These are phyloP conservation scores for Mycotypha africana DNA, from an alignment of 371 early-diverging fungal species.

Conservation along the genomic window DNA sequence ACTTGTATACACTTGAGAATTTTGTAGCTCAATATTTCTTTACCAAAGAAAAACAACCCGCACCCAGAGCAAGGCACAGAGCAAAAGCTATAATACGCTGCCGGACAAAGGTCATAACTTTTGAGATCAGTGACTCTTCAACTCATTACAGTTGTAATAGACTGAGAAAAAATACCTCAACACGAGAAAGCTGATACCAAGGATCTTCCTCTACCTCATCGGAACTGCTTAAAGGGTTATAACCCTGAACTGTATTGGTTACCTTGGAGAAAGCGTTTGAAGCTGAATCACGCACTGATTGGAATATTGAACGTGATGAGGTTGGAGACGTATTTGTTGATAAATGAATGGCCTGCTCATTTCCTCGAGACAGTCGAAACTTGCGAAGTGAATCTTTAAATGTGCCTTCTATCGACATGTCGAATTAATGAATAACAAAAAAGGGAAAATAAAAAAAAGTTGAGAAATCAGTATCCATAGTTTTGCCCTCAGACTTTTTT, in stretches of 20 bases:
- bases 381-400: slow-evolving; percentile 39
- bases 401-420: slow-evolving; percentile 28
- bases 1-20: neutral
- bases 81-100: slow-evolving; percentile 50
- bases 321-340: slow-evolving; percentile 16
- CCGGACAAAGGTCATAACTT: too few relatives aligned
- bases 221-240: slow-evolving; percentile 28
- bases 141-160: neutral
- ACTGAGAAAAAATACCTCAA: slow-evolving; percentile 25
- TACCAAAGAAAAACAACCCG: slow-evolving; percentile 44
- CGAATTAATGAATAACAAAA: neutral
- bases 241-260: slow-evolving; percentile 38
- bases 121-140: too few relatives aligned
- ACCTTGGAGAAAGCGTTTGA: slow-evolving; percentile 35
- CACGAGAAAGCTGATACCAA: slow-evolving; percentile 46
- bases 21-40: neutral
- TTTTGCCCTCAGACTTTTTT: too few relatives aligned
- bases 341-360: slow-evolving; percentile 8
- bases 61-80: slow-evolving; percentile 40
- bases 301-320: slow-evolving; percentile 14
- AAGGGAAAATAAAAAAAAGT: neutral
- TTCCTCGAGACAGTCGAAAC: slow-evolving; percentile 26
- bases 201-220: slow-evolving; percentile 45
- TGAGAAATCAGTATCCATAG: too few relatives aligned
- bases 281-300: slow-evolving; percentile 33